phyloP scores from a whole-genome alignment of 768 basidiomycete species.

The Mycena kentingensis region DNA sequence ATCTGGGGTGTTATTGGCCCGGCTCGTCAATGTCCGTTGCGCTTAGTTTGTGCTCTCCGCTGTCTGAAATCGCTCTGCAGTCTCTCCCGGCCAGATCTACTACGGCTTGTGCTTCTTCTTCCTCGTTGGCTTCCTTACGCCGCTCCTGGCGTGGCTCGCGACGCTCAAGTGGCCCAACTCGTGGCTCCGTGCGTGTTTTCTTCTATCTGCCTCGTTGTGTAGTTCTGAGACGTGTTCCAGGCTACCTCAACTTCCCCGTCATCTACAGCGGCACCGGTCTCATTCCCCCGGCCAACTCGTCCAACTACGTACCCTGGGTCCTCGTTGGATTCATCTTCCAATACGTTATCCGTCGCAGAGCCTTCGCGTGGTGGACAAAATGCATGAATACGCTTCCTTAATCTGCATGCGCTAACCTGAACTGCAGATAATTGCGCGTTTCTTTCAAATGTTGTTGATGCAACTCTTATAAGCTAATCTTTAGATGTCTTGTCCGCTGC shows the following conservation, averaged over 20 bases:
- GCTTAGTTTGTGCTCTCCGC: background rate
- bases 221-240: too few relatives aligned
- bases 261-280: background rate
- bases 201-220: too few relatives aligned
- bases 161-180: background rate
- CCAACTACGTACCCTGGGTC: background rate
- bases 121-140: background rate
- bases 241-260: too few relatives aligned
- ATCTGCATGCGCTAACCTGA: too few relatives aligned
- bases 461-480: too few relatives aligned
- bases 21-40: conserved; percentile 45
- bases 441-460: too few relatives aligned
- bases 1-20: conserved; percentile 86
- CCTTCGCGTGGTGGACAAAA: background rate
- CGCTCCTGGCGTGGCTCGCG: background rate
- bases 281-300: background rate
- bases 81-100: background rate
- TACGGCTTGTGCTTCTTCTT: background rate
- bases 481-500: conserved; percentile 60
- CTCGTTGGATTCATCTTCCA: background rate
- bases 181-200: background rate
- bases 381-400: background rate
- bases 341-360: background rate
- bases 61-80: background rate
- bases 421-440: too few relatives aligned